Evolutionary conservation across 2,329 filamentous ascomycete genomes (phyloP), one percentile per base, ranked within the genome.

Genomic region (Nemania serpens): DNA sequence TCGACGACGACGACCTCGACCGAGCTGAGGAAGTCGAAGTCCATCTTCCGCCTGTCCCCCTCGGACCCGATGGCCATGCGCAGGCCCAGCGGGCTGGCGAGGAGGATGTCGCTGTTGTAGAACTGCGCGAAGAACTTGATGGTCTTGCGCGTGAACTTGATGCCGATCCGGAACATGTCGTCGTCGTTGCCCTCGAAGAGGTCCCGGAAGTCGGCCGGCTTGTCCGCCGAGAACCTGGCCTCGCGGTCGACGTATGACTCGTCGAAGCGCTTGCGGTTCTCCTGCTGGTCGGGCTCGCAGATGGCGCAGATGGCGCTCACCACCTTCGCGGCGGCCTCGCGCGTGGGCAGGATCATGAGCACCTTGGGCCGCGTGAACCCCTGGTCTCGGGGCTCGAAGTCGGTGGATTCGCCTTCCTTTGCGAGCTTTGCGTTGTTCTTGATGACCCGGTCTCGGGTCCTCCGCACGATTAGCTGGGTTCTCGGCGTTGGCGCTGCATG

Each of bases 111-210:
- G 10, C 93, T 97, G 74, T 90, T 94, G 80, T 98, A 98, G 75
- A 99, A 99, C 64, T 93, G 90, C 0, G 94, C 85, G 78, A 96
- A 99, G 74, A 91, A 95, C 75, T 97, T 98, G 73, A 98, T 82
- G 0, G 93, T 96, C 77, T 97, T 98, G 63, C 95, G 87, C 0
- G 95, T 98, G 74, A 99, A 96, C 76, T 98, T 99, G 72, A 99
- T 77, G n/a, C 94, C 95, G 1, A 98, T 81, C 2, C 94, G 88
- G 78, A 98, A 99, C 85, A 96, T 95, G 77, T 99, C 95, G 73
- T 98, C 95, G 73, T 97, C 92, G 73, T 97, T 98, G 61, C 95
- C 95, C 63, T 89, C 89, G 71, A 99, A 99, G 0, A 98, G 82
- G 58, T 96, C 91, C 22, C 85, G 83, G 76, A 96, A 98, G 74